Evolutionary conservation across 2,329 filamentous ascomycete genomes (phyloP).

Genomic region (Fusarium albidum): DNA sequence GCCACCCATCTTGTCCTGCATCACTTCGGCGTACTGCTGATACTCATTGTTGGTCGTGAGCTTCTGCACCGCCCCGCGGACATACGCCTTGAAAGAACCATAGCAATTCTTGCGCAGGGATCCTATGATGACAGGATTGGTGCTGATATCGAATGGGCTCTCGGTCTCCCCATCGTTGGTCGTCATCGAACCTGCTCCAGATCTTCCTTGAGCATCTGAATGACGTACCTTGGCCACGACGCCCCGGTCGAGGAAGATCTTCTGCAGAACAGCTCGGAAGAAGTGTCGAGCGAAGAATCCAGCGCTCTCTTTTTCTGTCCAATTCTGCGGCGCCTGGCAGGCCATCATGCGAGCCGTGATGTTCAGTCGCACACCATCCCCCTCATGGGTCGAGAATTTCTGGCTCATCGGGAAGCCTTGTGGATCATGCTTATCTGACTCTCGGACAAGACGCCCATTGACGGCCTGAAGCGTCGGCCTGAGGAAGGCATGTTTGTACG

Average conservation of each 20-base stretch:
- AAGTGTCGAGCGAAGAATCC: constrained; percentile 93
- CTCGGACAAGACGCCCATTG: constrained; percentile 73
- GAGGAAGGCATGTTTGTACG: constrained; percentile 82
- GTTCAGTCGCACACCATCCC: constrained; percentile 80
- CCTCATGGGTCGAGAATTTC: constrained; percentile 66
- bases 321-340: constrained; percentile 93
- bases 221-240: constrained; percentile 71
- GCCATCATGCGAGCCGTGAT: constrained; percentile 99
- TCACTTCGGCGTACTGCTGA: constrained; percentile 65
- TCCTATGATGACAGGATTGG: constrained; percentile 86
- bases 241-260: constrained; percentile 86
- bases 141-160: constrained; percentile 64
- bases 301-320: constrained; percentile 82
- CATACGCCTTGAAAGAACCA: constrained; percentile 76
- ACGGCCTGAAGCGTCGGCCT: constrained; percentile 73
- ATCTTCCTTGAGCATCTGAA: constrained; percentile 40
- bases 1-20: constrained; percentile 70
- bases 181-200: constrained; percentile 16
- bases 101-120: constrained; percentile 85
- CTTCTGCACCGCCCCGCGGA: constrained; percentile 82
- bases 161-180: constrained; percentile 35
- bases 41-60: constrained; percentile 67
- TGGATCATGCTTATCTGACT: constrained; percentile 79
- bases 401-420: constrained; percentile 95
- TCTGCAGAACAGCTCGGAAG: constrained; percentile 88